Evolutionary conservation across 1,139 yeast species (phyloP), one percentile per base, ranked within the genome.

Genomic region (Candida frijolesensis): DNA sequence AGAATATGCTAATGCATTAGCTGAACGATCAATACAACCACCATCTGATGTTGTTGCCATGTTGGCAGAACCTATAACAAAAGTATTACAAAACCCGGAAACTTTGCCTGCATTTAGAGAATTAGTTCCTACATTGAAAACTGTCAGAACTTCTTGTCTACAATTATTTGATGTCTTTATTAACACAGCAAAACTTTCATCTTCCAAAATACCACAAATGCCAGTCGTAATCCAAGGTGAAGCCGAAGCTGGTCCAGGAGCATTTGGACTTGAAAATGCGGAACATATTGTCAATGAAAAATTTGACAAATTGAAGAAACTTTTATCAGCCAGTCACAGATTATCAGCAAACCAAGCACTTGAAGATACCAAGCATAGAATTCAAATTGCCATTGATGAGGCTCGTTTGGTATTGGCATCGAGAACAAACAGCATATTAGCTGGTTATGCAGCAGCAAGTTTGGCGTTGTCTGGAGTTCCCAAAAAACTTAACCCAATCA

Each of bases 141-240:
- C 95, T 2, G 85, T 92, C 11, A 79, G 99, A 63, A 87, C 96
- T 0, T 92, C 91, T 51, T 91, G 97, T 63, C 83, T 89, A 60
- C 91, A 94, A 49, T 70, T 95, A 49, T 82, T 91, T 58, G 85
- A 85, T 52, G 84, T 88, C 1, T 90, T 92, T 66, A 80, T 85
- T 33, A 91, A 86, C 45, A 79, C 79, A 30, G 96, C 95, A 6
- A 87, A 87, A 66, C 68, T 91, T 15, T 76, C 95, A 2, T 82
- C 85, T n/a, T 78, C 82, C 39, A 89, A 88, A 64, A 69, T 91
- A 12, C 97, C 97, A 0, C 88, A 84, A 52, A 68, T 95, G 33
- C 96, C 99, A 0, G 85, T 90, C 5, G 85, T 92, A 15, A 97
- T 92, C 4, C 95, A 90, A 66, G 99, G 99, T 34, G 99, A 94